These are phyloP conservation scores for Halenospora varia DNA, from an alignment of 495 filamentous ascomycete species.

Conservation along the genomic window DNA sequence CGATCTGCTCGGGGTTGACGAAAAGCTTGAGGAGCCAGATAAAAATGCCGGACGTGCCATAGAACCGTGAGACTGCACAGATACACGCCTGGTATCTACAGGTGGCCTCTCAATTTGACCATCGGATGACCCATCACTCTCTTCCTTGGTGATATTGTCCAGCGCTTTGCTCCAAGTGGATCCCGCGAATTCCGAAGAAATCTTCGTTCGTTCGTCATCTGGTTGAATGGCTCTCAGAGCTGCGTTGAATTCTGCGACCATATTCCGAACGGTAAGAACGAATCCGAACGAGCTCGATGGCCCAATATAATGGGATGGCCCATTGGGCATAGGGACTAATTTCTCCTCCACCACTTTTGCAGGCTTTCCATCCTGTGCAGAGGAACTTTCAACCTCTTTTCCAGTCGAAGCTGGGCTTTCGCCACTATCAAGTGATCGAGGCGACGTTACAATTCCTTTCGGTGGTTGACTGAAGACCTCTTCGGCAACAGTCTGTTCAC, in stretches of 20 bases:
- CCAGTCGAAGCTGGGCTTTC: slow-evolving; percentile 10
- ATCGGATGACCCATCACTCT: slow-evolving; percentile 20
- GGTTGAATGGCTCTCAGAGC: slow-evolving; percentile 19
- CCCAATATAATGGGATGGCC: slow-evolving; percentile 26
- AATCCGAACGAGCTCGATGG: slow-evolving; percentile 28
- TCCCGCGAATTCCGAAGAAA: slow-evolving; percentile 23
- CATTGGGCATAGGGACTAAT: slow-evolving; percentile 21
- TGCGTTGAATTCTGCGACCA: slow-evolving; percentile 25
- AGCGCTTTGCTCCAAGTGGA: slow-evolving; percentile 25
- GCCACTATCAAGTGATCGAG: neutral
- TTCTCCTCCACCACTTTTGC: slow-evolving; percentile 18
- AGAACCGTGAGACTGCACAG: neutral
- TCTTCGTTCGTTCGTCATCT: slow-evolving; percentile 20
- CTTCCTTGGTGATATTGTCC: slow-evolving; percentile 18
- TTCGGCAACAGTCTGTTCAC: slow-evolving; percentile 17
- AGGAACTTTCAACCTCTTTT: slow-evolving; percentile 2
- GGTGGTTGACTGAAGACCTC: slow-evolving; percentile 17
- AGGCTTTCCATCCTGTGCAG: slow-evolving; percentile 2
- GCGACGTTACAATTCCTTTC: slow-evolving; percentile 1
- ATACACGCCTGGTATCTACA: neutral
- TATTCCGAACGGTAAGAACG: slow-evolving; percentile 21
- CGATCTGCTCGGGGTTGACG: neutral
- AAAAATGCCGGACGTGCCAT: slow-evolving; percentile 2
- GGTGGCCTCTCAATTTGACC: slow-evolving; percentile 1
- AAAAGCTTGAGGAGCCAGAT: slow-evolving; percentile 1